Base-by-base conservation (phyloP, 805 yeast genomes). In the Pichia insulana region DNA sequence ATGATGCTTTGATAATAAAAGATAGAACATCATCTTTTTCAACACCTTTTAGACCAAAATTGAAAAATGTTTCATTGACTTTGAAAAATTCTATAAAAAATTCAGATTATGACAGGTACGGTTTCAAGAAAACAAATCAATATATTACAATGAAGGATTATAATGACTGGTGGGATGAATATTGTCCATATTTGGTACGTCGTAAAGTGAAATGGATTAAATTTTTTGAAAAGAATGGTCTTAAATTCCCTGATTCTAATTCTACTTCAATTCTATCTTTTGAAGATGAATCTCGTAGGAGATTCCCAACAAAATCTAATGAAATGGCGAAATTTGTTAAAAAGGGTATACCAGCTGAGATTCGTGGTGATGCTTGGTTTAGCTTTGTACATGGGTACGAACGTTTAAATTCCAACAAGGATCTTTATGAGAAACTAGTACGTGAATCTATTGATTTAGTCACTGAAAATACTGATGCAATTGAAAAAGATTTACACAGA, bases 281-380 rank as follows among this genome's bases (percentile, higher is more conserved):
- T 22, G 25, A 22, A 6, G 25, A 22, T 22, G 25, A 22, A 22
- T 22, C 25, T 22, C 25, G 25, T 22, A 22, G 25, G 25, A 61
- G 86, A 49, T 86, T 82, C 50, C 95, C 96, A 0, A 77, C 90
- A 1, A 74, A 73, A 46, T 81, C 88, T 3, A 89, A 81, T 45
- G 86, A 83, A 51, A 68, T 87, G 49, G 82, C 83, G 55, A 73
- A 94, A 45, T 80, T 85, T 54, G 76, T 92, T 11, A 73, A 97
- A 43, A 84, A 84, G 58, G 98, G 98, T 11, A 80, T 90, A 10
- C 97, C 98, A 0, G 89, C 96, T 0, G 96, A 87, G 57, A 90
- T 96, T 97, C 69, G 98, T 50, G 98, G 98, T 1, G 75, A 76
- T 50, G 96, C 97, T 0, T 90, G 98, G 98, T 90, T 92, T 71